phyloP scores from a whole-genome alignment of 306 rosid genomes.

The Casuarina cunninghamiana region DNA sequence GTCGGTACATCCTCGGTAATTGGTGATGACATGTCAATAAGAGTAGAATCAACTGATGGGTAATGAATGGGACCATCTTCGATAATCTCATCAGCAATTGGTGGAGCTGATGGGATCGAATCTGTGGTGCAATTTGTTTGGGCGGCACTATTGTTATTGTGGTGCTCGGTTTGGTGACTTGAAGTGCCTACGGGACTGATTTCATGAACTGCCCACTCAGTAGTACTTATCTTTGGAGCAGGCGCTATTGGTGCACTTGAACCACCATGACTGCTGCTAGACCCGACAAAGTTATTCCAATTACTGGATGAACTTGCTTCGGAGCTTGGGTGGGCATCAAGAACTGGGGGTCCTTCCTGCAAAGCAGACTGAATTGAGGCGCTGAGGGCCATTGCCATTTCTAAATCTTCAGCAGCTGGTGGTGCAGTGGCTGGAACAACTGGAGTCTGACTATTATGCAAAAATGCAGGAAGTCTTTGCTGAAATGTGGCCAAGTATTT shows the following conservation, averaged over 20 bases:
- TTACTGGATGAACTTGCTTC: conserved; percentile 63
- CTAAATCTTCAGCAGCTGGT: conserved; percentile 66
- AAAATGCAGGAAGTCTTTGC: conserved; percentile 60
- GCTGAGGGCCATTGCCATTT: conserved; percentile 63
- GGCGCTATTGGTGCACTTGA: conserved; percentile 36
- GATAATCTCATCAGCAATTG: conserved; percentile 36
- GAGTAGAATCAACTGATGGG: conserved; percentile 76
- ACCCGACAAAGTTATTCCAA: conserved; percentile 15
- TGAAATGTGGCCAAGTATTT: conserved; percentile 37
- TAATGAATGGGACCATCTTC: conserved; percentile 61
- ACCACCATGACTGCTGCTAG: conserved; percentile 38
- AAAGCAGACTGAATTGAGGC: conserved; percentile 69
- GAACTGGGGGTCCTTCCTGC: conserved; percentile 51
- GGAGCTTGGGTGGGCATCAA: conserved; percentile 41
- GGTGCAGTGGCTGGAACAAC: conserved; percentile 72
- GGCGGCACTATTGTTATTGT: conserved; percentile 23
- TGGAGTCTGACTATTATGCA: conserved; percentile 47
- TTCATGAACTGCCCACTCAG: conserved; percentile 35
- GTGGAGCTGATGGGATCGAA: conserved; percentile 70
- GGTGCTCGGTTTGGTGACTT: conserved; percentile 27
- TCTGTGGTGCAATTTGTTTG: conserved; percentile 26
- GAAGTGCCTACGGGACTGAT: conserved; percentile 33
- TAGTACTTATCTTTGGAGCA: conserved; percentile 23
- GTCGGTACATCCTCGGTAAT: conserved; percentile 31
- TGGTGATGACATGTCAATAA: conserved; percentile 49